phyloP scores from a whole-genome alignment of 257 asterid species.

The Striga asiatica region DNA sequence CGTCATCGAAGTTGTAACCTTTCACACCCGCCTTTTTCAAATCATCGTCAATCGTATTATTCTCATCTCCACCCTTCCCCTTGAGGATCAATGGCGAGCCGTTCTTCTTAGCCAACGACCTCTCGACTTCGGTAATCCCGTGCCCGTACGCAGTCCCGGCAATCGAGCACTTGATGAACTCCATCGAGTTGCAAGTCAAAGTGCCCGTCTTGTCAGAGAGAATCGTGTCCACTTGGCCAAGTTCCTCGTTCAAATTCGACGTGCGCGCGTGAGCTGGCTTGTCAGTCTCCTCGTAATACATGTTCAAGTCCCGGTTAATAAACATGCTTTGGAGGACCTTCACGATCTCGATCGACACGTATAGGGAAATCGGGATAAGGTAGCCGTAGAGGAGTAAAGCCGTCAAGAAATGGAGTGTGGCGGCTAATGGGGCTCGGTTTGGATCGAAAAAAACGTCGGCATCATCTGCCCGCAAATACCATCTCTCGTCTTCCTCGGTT shows the following conservation, averaged over 20 bases:
- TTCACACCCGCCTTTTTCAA: slow-evolving; percentile 37
- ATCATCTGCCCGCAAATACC: slow-evolving; percentile 57
- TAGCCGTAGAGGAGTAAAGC: slow-evolving; percentile 67
- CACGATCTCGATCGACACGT: slow-evolving; percentile 78
- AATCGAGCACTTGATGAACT: slow-evolving; percentile 79
- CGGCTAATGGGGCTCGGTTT: slow-evolving; percentile 55
- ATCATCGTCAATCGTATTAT: slow-evolving; percentile 11
- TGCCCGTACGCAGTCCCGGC: slow-evolving; percentile 84
- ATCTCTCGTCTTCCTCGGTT: slow-evolving; percentile 55
- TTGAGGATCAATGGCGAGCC: slow-evolving; percentile 48
- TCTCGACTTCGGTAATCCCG: slow-evolving; percentile 80
- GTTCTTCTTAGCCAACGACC: slow-evolving; percentile 72
- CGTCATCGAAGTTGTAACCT: slow-evolving; percentile 83
- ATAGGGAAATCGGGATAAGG: slow-evolving; percentile 79
- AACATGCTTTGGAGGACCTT: slow-evolving; percentile 86
- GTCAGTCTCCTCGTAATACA: slow-evolving; percentile 86
- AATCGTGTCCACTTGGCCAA: slow-evolving; percentile 83
- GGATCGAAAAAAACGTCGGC: slow-evolving; percentile 66
- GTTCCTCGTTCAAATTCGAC: slow-evolving; percentile 81
- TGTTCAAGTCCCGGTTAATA: slow-evolving; percentile 60
- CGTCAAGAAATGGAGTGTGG: slow-evolving; percentile 59
- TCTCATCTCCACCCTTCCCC: slow-evolving; percentile 25
- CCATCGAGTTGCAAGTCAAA: slow-evolving; percentile 88
- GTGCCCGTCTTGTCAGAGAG: slow-evolving; percentile 96
- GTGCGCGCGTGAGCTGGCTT: slow-evolving; percentile 90